Conservation (phyloP, 352 stramenopile species). For the Elongisporangium prolatum region DNA sequence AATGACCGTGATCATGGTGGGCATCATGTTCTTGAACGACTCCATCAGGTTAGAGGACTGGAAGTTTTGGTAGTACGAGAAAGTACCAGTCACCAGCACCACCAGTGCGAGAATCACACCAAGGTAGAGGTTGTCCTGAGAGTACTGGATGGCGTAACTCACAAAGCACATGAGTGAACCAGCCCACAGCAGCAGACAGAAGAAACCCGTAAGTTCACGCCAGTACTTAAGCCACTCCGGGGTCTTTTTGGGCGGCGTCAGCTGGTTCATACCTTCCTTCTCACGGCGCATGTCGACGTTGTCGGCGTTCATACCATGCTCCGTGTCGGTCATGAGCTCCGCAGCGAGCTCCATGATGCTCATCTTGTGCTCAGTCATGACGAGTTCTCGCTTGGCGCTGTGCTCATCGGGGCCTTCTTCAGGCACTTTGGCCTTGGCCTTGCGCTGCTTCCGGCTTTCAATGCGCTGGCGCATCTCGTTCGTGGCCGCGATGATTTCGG, state of each 20-base stretch:
- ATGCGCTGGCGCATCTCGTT: conserved; percentile 56
- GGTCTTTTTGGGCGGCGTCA: conserved; percentile 49
- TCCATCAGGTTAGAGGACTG: conserved; percentile 83
- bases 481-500: conserved; percentile 47
- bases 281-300: conserved; percentile 46
- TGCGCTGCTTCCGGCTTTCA: conserved; percentile 33
- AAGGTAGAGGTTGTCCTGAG: conserved; percentile 40
- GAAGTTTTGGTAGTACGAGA: conserved; percentile 64
- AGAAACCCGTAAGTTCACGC: conserved; percentile 53
- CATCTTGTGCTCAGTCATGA: conserved; percentile 56
- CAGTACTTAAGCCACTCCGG: conserved; percentile 54
- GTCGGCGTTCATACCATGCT: conserved; percentile 39
- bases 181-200: conserved; percentile 46
- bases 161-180: conserved; percentile 50
- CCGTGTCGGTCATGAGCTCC: conserved; percentile 35
- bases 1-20: conserved; percentile 69
- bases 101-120: conserved; percentile 41
- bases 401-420: conserved; percentile 15
- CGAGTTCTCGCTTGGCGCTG: conserved; percentile 28
- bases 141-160: conserved; percentile 45
- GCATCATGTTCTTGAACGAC: conserved; percentile 87
- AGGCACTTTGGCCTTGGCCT: conserved; percentile 17
- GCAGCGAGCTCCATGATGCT: conserved; percentile 35
- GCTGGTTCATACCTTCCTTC: conserved; percentile 36
- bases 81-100: conserved; percentile 43